Evolutionary conservation across 2,329 filamentous ascomycete species (phyloP), one percentile per base, ranked within the genome.

Genomic region (Alternaria hordeiaustralica): DNA sequence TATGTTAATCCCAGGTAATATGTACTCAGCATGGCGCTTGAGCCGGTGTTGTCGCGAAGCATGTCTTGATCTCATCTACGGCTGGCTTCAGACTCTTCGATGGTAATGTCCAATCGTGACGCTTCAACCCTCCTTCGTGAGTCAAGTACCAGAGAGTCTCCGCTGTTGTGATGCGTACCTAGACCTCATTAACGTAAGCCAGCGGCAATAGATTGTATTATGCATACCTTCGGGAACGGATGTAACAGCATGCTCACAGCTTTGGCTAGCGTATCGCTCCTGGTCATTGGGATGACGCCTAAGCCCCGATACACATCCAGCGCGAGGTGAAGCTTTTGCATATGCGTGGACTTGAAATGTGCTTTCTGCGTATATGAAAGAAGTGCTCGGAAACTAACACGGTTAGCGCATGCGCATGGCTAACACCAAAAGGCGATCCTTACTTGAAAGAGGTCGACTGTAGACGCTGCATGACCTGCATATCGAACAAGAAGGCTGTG

Each of bases 341-440:
- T 87, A 76, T 93, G 96, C 20, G 90, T 89, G 1, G 91, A 92
- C 80, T 94, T 95, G 82, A 92, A 94, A 67, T 94, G 92, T 0
- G 92, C 87, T 78, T 90, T 93, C 74, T 96, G 93, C 5, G 91
- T 87, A 36, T 89, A 84, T 7, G 89, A 83, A 63, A 94, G 93
- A 4, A 97, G 81, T 7, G 79, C 84, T 64, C 88, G 87, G 75
- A 86, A 87, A 59, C 84, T 67, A 25, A 54, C 1, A 4, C 66
- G 23, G 54, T 54, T 55, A 58, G 49, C 47, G 25, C 44, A 18
- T 8, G 50, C 33, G 13, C 23, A 45, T n/a, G 18, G 20, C 2
- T 5, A 26, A 11, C 13, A n/a, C 21, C 5, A 15, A 18, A 21
- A 20, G 15, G 9, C 13, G 2, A 5, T 21, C 71, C 82, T 79